phyloP scores from a whole-genome alignment of 768 basidiomycete genomes.

The Neoboletus subvelutipes region DNA sequence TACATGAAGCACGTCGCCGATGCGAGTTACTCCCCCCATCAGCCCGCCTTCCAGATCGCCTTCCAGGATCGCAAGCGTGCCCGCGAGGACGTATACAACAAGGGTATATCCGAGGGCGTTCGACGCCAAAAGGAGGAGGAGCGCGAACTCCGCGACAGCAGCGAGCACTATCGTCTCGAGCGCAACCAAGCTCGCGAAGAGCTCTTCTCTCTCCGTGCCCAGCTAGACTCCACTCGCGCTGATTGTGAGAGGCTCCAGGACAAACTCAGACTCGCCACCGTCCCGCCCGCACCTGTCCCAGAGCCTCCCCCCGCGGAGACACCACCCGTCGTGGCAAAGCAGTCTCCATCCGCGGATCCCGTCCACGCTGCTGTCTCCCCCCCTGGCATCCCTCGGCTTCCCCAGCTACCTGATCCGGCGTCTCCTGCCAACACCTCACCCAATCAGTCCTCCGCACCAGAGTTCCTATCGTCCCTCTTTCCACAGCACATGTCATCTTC shows the following conservation, averaged over 20 bases:
- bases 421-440: constrained; percentile 6
- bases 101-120: constrained; percentile 40
- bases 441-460: constrained; percentile 16
- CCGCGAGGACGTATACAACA: constrained; percentile 40
- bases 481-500: constrained; percentile 23
- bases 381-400: constrained; percentile 6
- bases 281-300: not conserved
- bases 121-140: constrained; percentile 42
- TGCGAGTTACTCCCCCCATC: constrained; percentile 37
- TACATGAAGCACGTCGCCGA: constrained; percentile 43
- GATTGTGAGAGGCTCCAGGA: constrained; percentile 34
- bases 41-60: constrained; percentile 41
- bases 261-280: constrained; percentile 14
- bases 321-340: constrained; percentile 2
- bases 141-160: constrained; percentile 33
- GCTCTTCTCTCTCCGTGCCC: constrained; percentile 32
- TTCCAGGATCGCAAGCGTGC: constrained; percentile 39
- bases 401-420: not conserved
- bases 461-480: constrained; percentile 20
- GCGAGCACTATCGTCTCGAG: constrained; percentile 36
- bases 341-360: constrained; percentile 6
- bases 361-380: not conserved
- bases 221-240: constrained; percentile 33
- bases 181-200: constrained; percentile 37
- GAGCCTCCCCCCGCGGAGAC: constrained; percentile 6